Base-by-base conservation (phyloP, 176 grass and related monocot genomes). In the Microstegium vimineum region DNA sequence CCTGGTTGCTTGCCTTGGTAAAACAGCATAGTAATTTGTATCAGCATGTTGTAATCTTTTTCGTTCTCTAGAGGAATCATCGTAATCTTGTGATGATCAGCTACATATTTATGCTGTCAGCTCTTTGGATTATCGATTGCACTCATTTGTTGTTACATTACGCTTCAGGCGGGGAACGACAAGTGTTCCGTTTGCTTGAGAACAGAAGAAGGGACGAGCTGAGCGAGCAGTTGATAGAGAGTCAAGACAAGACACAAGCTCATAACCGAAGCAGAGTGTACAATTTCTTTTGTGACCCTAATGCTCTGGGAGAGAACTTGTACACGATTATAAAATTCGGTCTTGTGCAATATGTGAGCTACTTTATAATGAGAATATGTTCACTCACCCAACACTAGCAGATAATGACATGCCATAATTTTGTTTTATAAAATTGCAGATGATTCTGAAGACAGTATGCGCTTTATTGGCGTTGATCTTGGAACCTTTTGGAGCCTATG, bases 1-100 rank as follows among this genome's bases (percentile, higher is more conserved):
- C 91, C 76, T 98, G 83, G 88, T 94, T 12, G 92, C 92, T 73
- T 98, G 95, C 79, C 81, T 94, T 13, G 95, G 95, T 94, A 87
- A 91, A 69, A 40, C 12, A 77, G 64, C 3, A 78, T 34, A n/a
- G 11, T 37, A 3, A 51, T 52, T 20, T 49, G 20, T 18, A 82
- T 69, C 67, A 8, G 22, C 8, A 47, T 28, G 23, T 6, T 70
- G 37, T 41, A 4, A 70, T 15, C n/a, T 27, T 16, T 25, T 26
- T 27, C 2, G 4, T 37, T 69, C 36, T 9, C 45, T 10, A 2
- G 12, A 38, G 78, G 20, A 69, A 54, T 49, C 10, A 47, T 37
- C 62, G 4, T 51, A 1, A 23, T 40, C 33, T 73, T 72, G 6
- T 72, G 46, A 59, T 78, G 61, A 49, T 52, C 8, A 73, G 26